Percentiles rank a stretch among this genome's conserved stretches.
Conservation (phyloP, 2,329 filamentous ascomycete species). For the Colletotrichum spaethianum region DNA sequence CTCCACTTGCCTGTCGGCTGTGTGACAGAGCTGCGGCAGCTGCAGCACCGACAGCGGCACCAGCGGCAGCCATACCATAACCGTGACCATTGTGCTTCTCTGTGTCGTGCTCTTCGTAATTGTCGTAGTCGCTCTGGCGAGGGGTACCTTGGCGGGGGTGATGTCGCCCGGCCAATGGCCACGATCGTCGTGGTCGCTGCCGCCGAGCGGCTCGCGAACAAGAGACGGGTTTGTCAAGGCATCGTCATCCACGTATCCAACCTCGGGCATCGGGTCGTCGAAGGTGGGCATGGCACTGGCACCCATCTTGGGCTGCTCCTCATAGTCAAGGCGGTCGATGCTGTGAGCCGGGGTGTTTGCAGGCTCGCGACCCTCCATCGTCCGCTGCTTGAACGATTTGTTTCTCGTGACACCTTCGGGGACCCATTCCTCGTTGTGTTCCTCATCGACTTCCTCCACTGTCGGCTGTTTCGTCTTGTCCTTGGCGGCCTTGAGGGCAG, state of each 20-base stretch:
- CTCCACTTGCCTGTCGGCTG: constrained; percentile 68
- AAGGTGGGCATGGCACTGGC: constrained; percentile 79
- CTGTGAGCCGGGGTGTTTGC: constrained; percentile 72
- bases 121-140: constrained; percentile 49
- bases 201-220: constrained; percentile 80
- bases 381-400: constrained; percentile 77
- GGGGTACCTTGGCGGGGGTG: constrained; percentile 50
- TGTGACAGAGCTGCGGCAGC: constrained; percentile 63
- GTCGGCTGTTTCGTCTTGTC: constrained; percentile 56
- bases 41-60: constrained; percentile 67
- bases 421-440: constrained; percentile 55
- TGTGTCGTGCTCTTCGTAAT: constrained; percentile 47
- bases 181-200: constrained; percentile 50
- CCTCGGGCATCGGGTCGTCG: constrained; percentile 81
- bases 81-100: constrained; percentile 45
- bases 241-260: constrained; percentile 78
- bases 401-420: constrained; percentile 70
- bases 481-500: constrained; percentile 65
- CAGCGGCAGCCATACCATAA: constrained; percentile 64
- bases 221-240: constrained; percentile 89
- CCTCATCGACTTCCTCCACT: constrained; percentile 50
- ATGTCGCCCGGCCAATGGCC: constrained; percentile 50
- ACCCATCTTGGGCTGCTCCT: constrained; percentile 71
- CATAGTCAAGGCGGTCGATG: constrained; percentile 69
- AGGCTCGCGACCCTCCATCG: constrained; percentile 68